These are phyloP conservation scores for Diaporthe sp. DNA, from an alignment of 2,329 filamentous ascomycete genomes.

Conservation along the genomic window DNA sequence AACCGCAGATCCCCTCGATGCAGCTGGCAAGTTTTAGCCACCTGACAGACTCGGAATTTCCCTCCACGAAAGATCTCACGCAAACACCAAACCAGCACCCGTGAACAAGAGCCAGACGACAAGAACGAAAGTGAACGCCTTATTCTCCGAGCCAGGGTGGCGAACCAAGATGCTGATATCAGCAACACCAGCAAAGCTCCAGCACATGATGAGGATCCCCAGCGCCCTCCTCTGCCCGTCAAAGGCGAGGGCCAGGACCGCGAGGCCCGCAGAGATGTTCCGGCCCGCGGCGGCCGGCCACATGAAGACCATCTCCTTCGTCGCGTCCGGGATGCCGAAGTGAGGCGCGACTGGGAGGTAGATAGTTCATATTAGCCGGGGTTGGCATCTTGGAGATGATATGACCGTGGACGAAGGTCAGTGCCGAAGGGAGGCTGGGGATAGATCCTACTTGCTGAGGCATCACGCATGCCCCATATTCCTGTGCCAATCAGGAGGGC, in stretches of 20 bases:
- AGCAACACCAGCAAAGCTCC: slow-evolving; percentile 15
- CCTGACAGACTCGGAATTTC: background rate
- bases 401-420: background rate
- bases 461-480: background rate
- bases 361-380: background rate
- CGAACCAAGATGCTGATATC: slow-evolving; percentile 3
- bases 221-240: slow-evolving; percentile 12
- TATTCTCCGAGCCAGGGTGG: background rate
- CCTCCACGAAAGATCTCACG: background rate
- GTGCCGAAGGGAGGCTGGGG: background rate
- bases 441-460: background rate
- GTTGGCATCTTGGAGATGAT: background rate
- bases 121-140: background rate
- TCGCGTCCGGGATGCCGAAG: slow-evolving; percentile 4
- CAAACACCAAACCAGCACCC: background rate
- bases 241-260: background rate
- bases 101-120: background rate
- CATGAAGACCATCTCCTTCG: slow-evolving; percentile 5
- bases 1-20: too few species aligned
- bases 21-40: too few species aligned
- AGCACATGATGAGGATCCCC: slow-evolving; percentile 5
- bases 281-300: slow-evolving; percentile 2
- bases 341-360: background rate
- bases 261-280: background rate
- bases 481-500: background rate